These are phyloP conservation scores for Cicer chorassanicum DNA, from an alignment of 306 rosid genomes.

Conservation along the genomic window DNA sequence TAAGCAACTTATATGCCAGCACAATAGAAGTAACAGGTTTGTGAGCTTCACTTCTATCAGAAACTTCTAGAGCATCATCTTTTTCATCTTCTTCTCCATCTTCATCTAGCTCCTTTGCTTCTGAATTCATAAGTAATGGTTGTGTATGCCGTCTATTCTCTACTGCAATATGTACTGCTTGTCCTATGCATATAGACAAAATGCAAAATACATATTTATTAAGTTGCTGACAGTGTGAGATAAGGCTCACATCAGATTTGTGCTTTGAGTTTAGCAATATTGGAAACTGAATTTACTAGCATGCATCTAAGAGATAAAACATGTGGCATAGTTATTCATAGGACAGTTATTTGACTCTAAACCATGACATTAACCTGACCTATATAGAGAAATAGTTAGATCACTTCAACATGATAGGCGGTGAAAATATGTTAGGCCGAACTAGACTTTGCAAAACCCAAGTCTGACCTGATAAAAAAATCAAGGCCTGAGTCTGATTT, in stretches of 20 bases:
- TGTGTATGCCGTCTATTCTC: conserved; percentile 50
- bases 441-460: too few relatives aligned
- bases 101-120: conserved; percentile 53
- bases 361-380: background rate
- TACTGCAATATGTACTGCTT: conserved; percentile 54
- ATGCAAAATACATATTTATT: background rate
- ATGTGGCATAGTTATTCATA: background rate
- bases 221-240: background rate
- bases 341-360: background rate
- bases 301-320: background rate
- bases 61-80: conserved; percentile 57
- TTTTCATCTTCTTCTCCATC: conserved; percentile 56
- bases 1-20: conserved; percentile 75
- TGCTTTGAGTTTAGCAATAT: conserved; percentile 1
- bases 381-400: background rate
- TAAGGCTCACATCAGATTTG: background rate
- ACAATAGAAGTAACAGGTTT: conserved; percentile 74
- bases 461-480: too few relatives aligned
- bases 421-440: too few relatives aligned
- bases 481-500: too few relatives aligned
- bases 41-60: conserved; percentile 45
- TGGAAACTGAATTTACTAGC: background rate
- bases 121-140: conserved; percentile 63
- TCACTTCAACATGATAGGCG: background rate
- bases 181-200: conserved; percentile 47